Conservation (phyloP, 2,329 filamentous ascomycete genomes). For the Hypoxylon sp. region DNA sequence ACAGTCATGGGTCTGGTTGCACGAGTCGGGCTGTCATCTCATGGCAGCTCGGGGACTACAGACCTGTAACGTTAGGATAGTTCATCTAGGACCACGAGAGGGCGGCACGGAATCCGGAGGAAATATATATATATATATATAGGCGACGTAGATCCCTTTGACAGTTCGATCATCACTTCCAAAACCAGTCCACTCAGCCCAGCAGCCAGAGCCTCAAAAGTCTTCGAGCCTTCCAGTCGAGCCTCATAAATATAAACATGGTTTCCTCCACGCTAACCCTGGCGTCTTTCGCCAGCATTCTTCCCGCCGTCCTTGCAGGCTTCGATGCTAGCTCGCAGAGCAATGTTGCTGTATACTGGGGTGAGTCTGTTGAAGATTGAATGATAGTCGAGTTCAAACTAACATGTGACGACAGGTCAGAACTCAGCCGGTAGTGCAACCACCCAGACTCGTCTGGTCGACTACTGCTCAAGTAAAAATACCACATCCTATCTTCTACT, state of each 20-base stretch:
- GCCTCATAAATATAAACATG: conserved; percentile 35
- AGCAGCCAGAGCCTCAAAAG: conserved; percentile 34
- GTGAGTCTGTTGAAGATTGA: conserved; percentile 45
- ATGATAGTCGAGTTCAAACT: conserved; percentile 8
- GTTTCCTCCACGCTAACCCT: conserved; percentile 35
- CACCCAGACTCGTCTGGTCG: conserved; percentile 62
- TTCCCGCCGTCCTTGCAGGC: conserved; percentile 50
- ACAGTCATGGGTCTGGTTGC: conserved; percentile 35
- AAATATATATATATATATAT: conserved; percentile 24
- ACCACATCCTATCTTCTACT: neutral
- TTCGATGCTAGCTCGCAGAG: conserved; percentile 56
- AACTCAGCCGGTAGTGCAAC: conserved; percentile 64
- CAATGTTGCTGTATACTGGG: conserved; percentile 75
- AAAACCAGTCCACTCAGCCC: conserved; percentile 28
- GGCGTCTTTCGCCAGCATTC: conserved; percentile 41
- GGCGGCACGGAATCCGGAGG: conserved; percentile 13
- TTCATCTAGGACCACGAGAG: conserved; percentile 14
- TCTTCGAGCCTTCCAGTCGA: conserved; percentile 27
- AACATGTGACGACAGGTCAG: conserved; percentile 53
- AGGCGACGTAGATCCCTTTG: conserved; percentile 22
- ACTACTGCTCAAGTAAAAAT: conserved; percentile 66
- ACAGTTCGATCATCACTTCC: conserved; percentile 16
- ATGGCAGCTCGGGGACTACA: conserved; percentile 36
- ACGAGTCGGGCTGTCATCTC: conserved; percentile 38
- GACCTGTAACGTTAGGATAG: conserved; percentile 42